Evolutionary conservation across 2,329 filamentous ascomycete species (phyloP).

Genomic region (Fusarium sp.): DNA sequence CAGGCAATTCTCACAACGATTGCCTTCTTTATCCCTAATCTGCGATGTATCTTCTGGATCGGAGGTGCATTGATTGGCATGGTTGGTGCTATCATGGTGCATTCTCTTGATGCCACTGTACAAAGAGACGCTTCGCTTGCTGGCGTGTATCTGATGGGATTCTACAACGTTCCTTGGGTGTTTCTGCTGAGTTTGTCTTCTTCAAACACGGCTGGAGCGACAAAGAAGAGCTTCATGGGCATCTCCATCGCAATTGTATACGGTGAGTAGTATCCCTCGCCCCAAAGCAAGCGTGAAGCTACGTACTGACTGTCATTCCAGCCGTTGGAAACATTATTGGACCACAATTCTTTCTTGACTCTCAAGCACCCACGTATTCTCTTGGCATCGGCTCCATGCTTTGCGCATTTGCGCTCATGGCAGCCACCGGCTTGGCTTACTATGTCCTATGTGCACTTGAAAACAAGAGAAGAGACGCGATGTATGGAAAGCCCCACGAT

Average conservation of each 20-base stretch:
- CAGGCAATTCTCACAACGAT: constrained; percentile 42
- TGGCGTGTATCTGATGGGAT: constrained; percentile 51
- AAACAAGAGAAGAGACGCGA: constrained; percentile 10
- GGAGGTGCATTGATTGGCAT: constrained; percentile 39
- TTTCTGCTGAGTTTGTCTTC: constrained; percentile 46
- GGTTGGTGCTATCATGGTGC: constrained; percentile 45
- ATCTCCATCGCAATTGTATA: constrained; percentile 48
- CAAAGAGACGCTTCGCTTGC: constrained; percentile 46
- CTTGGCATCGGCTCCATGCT: constrained; percentile 47
- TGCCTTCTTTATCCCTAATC: constrained; percentile 46
- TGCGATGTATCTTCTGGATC: constrained; percentile 51
- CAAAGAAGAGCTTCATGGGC: constrained; percentile 49
- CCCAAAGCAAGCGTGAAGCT: too few species aligned
- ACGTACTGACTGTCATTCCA: not conserved
- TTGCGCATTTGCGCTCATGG: constrained; percentile 44
- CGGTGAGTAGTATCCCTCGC: not conserved
- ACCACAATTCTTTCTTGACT: constrained; percentile 44
- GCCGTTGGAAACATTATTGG: constrained; percentile 49
- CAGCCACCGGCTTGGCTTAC: constrained; percentile 10
- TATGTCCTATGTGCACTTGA: not conserved
- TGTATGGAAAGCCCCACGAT: constrained; percentile 20
- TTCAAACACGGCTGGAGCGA: constrained; percentile 44
- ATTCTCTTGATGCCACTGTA: constrained; percentile 34
- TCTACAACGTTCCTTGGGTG: constrained; percentile 50
- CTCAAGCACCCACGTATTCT: constrained; percentile 38